Evolutionary conservation across 2,329 filamentous ascomycete species (phyloP).

Genomic region (Colletotrichum godetiae): DNA sequence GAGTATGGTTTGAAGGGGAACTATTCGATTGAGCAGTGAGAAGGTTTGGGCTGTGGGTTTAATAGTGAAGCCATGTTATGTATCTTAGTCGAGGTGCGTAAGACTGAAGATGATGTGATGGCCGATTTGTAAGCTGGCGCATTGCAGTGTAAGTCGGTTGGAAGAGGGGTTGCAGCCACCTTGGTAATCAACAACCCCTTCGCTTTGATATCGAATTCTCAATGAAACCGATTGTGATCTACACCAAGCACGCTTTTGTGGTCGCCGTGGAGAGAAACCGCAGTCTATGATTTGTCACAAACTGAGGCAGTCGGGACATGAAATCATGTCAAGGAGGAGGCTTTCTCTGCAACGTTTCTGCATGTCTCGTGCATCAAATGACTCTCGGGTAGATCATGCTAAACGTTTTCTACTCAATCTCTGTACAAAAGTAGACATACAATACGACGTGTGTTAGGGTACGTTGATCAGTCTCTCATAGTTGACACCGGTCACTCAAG

Average conservation of each 20-base stretch:
- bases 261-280: background rate
- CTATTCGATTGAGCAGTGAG: background rate
- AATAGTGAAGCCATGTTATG: background rate
- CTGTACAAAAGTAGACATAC: too few species aligned
- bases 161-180: background rate
- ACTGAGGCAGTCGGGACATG: too few species aligned
- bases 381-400: too few species aligned
- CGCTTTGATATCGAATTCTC: background rate
- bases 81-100: background rate
- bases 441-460: too few species aligned
- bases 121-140: constrained; percentile 10
- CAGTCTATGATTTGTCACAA: background rate
- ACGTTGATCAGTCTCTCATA: too few species aligned
- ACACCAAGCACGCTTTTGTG: background rate
- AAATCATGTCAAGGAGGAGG: too few species aligned
- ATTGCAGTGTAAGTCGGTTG: background rate
- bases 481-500: too few species aligned
- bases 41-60: background rate
- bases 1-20: background rate
- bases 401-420: too few species aligned
- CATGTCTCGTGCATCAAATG: too few species aligned
- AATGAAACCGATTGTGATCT: background rate
- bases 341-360: too few species aligned
- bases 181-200: background rate
- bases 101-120: background rate